Evolutionary conservation across 768 basidiomycete species (phyloP), one percentile per base, ranked within the genome.

Genomic region (Udeniomyces megalosporus): DNA sequence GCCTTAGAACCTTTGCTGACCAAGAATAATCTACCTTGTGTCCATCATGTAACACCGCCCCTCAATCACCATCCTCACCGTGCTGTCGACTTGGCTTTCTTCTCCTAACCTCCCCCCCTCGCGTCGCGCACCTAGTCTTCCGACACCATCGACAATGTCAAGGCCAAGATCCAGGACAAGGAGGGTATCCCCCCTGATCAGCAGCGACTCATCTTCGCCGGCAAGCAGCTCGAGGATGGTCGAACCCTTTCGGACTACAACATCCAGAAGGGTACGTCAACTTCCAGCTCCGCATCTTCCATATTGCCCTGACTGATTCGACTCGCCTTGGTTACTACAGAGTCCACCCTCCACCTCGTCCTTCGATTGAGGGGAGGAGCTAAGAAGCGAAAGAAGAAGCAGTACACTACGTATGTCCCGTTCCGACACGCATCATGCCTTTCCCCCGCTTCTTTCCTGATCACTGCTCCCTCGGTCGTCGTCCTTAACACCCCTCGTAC

Each of bases 331-430:
- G 17, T 42, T 42, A 22, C 22, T 22, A 22, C n/a, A 22, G 56
- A 97, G 78, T 95, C 91, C 34, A 97, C 93, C 66, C 86, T 99
- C 64, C 93, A 97, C 77, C 76, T 97, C 68, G 93, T 97, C 68
- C 84, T 97, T 65, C 86, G 95, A 71, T 86, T 99, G 58, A 88
- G 92, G 77, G 95, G 95, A 81, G 95, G 95, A 82, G 70, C 70
- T 63, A 96, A 96, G 84, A 97, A 97, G 84, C 85, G 93, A 76
- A 97, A 97, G 84, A 99, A 97, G 82, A 97, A 97, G 82, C 91
- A 89, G 60, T 96, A 96, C 85, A 91, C 63, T 34, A 84, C 79
- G 87, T 89, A 53, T 54, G 84, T 78, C 2, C n/a, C n/a, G n/a
- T n/a, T n/a, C n/a, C n/a, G n/a, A n/a, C n/a, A n/a, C n/a, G n/a